A percentile compares a stretch with the other conserved stretches of the same genome.
Evolutionary conservation across 495 filamentous ascomycete species (phyloP).

Genomic region (Astrothelium macrocarpum): DNA sequence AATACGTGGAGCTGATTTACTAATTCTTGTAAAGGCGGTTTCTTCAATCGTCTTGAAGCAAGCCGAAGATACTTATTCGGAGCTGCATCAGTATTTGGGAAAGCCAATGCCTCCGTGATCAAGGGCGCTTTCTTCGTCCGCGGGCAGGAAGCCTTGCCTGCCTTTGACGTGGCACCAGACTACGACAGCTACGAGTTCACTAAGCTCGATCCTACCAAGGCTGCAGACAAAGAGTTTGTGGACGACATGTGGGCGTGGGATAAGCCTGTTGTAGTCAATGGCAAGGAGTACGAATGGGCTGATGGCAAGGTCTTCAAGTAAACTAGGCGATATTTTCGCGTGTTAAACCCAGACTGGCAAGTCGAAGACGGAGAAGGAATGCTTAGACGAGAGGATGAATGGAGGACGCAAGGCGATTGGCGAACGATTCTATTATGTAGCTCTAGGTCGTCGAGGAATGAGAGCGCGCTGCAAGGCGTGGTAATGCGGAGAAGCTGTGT

Average conservation of each 20-base stretch:
- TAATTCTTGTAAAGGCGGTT: constrained; percentile 51
- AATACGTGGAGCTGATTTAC: neutral
- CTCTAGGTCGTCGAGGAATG: neutral
- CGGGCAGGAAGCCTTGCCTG: constrained; percentile 74
- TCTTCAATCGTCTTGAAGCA: constrained; percentile 93
- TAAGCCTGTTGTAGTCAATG: constrained; percentile 63
- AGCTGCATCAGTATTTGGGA: constrained; percentile 77
- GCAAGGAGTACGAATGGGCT: constrained; percentile 68
- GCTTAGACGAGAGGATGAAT: neutral
- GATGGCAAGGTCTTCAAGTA: constrained; percentile 99
- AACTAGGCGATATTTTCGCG: constrained; percentile 20
- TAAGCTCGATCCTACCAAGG: constrained; percentile 82
- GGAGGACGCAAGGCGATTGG: neutral
- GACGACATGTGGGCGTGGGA: constrained; percentile 87
- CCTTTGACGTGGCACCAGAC: constrained; percentile 94
- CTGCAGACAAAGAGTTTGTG: constrained; percentile 73
- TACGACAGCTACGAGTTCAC: constrained; percentile 91
- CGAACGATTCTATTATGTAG: neutral
- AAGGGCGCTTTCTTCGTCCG: constrained; percentile 88
- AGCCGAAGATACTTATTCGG: constrained; percentile 99
- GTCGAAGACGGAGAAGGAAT: neutral
- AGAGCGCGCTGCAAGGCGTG: neutral
- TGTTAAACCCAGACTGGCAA: neutral
- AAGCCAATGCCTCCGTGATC: constrained; percentile 77
- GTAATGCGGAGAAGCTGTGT: neutral